Base-by-base conservation (phyloP, 441 rosid genomes). In the Corymbia citriodora region DNA sequence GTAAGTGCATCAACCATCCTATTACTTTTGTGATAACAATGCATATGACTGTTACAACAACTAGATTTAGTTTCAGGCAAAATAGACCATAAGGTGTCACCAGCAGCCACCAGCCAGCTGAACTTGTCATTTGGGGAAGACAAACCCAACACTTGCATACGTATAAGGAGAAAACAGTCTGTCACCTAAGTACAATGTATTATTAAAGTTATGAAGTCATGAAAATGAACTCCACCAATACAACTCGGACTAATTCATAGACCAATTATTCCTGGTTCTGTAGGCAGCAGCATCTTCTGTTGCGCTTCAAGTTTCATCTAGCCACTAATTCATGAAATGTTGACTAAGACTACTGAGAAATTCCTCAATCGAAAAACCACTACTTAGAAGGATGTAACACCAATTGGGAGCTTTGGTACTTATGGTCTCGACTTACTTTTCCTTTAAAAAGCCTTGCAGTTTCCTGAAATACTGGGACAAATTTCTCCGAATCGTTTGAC, bases 361-460 rank as follows among this genome's bases (percentile, higher is more conserved):
- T 45, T 45, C 85, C 53, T 79, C 85, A 21, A 45, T 79, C 1
- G 7, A 79, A 79, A 79, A 79, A 79, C 85, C 17, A 45, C 52
- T 23, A 79, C 53, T 79, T 23, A 23, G 52, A 45, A 79, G n/a
- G 52, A 45, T 79, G 85, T 79, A 79, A 45, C 85, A 23, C 85
- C n/a, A 45, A 79, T 45, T 14, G 18, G 9, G 29, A 79, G 52
- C 85, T 45, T 79, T 45, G 18, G 27, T 79, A 27, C n/a, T 23
- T 45, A 54, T 72, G 54, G 54, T 49, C 33, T 45, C 53, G 31
- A 91, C 81, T 87, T 96, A 97, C 99, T 97, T 98, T 97, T 93
- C 99, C 99, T 93, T 98, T 97, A 92, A 98, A 97, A 88, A 91
- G 81, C 93, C 97, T 97, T 25, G 99, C 98, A 88, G 97, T 97